These are phyloP conservation scores for Kwoniella bestiolae DNA, from an alignment of 768 basidiomycete genomes.

Conservation along the genomic window DNA sequence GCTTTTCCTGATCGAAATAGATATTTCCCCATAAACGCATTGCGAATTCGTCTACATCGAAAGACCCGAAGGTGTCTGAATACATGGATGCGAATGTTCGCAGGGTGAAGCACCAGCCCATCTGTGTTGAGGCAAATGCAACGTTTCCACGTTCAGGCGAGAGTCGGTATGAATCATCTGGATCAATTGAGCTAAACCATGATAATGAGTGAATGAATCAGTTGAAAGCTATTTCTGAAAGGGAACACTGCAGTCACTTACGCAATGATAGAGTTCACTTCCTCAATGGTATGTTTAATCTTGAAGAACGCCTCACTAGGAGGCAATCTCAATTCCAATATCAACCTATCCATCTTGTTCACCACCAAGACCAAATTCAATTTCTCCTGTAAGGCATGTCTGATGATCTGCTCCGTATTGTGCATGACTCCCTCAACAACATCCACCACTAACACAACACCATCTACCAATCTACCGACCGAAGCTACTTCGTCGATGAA, in stretches of 20 bases:
- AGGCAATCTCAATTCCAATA: constrained; percentile 92
- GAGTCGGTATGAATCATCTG: constrained; percentile 81
- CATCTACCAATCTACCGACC: constrained; percentile 83
- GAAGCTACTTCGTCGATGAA: constrained; percentile 97
- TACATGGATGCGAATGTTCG: constrained; percentile 96
- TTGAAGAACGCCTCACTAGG: constrained; percentile 98
- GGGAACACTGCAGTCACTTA: too few species aligned
- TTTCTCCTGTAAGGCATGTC: constrained; percentile 86
- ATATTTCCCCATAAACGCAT: constrained; percentile 97
- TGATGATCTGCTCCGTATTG: constrained; percentile 82
- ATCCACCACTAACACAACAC: constrained; percentile 90
- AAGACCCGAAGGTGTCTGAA: constrained; percentile 77
- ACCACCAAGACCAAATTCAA: constrained; percentile 89
- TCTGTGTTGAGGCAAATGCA: constrained; percentile 93
- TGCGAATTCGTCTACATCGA: constrained; percentile 85
- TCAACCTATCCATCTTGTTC: constrained; percentile 97
- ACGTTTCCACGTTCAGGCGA: constrained; percentile 97
- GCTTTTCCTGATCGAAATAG: constrained; percentile 80
- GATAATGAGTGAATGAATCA: background rate
- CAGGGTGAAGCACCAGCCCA: constrained; percentile 97
- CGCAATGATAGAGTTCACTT: constrained; percentile 96
- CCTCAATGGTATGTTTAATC: constrained; percentile 98
- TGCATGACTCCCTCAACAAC: constrained; percentile 99
- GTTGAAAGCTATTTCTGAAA: too few species aligned
- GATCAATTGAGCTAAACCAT: constrained; percentile 68